Evolutionary conservation across 306 rosid species (phyloP).

Genomic region (Glycyrrhiza uralensis): DNA sequence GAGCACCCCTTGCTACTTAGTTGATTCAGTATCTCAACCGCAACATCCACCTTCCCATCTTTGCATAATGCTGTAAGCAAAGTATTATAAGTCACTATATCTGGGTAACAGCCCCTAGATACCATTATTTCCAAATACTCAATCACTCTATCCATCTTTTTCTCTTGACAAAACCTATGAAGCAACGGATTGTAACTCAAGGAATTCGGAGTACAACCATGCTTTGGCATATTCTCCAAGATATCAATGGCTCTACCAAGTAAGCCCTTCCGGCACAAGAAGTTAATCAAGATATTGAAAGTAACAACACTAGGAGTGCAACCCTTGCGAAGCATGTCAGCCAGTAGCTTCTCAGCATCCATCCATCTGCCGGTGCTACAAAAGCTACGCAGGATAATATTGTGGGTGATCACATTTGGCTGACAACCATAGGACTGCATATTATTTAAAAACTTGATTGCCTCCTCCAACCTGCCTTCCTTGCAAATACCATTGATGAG

Average conservation of each 20-base stretch:
- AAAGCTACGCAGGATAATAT: conserved; percentile 81
- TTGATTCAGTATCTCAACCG: conserved; percentile 82
- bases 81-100: conserved; percentile 91
- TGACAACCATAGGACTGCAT: conserved; percentile 69
- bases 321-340: conserved; percentile 81
- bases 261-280: conserved; percentile 78
- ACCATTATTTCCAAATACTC: conserved; percentile 86
- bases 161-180: conserved; percentile 90
- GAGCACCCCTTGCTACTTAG: conserved; percentile 80
- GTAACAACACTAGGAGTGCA: conserved; percentile 96
- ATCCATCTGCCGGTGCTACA: conserved; percentile 93
- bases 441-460: conserved; percentile 59
- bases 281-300: conserved; percentile 92
- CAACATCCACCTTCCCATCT: conserved; percentile 90
- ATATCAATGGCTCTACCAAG: conserved; percentile 83
- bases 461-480: conserved; percentile 87
- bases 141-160: conserved; percentile 82
- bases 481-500: conserved; percentile 89
- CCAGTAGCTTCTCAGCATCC: conserved; percentile 80
- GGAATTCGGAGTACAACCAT: conserved; percentile 88
- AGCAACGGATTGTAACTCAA: conserved; percentile 92
- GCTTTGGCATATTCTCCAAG: conserved; percentile 86
- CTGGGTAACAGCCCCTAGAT: conserved; percentile 89
- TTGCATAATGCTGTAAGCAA: conserved; percentile 83
- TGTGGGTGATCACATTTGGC: conserved; percentile 80